Conservation (phyloP, 306 rosid species). For the Rubus parviflorus region DNA sequence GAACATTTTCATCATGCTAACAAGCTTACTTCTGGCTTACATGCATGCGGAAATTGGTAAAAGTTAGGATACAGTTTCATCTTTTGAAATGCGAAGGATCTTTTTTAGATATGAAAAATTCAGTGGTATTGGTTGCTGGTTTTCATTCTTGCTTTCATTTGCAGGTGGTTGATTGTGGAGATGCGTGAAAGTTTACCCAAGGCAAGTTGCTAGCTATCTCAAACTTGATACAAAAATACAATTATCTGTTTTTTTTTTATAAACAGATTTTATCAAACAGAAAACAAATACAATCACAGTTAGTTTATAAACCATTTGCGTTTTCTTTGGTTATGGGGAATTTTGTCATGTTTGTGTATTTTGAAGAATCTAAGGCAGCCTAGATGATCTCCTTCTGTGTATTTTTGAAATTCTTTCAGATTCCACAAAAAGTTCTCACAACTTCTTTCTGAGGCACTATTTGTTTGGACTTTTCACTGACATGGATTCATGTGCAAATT, state of each 20-base stretch:
- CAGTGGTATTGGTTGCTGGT: conserved; percentile 23
- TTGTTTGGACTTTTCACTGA: too few relatives aligned
- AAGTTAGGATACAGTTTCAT: conserved; percentile 18
- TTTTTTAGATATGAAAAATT: neutral
- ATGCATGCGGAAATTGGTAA: conserved; percentile 2
- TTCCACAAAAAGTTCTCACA: neutral
- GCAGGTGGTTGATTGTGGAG: conserved; percentile 96
- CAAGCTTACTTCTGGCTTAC: neutral
- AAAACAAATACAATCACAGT: too few relatives aligned
- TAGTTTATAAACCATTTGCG: neutral
- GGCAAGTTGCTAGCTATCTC: conserved; percentile 42
- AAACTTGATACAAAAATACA: neutral
- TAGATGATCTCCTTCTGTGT: neutral
- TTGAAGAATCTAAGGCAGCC: neutral
- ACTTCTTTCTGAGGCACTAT: neutral
- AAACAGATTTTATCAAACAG: too few relatives aligned
- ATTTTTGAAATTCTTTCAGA: neutral
- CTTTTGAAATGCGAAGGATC: neutral
- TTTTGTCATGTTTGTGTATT: neutral
- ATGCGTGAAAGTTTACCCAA: conserved; percentile 82
- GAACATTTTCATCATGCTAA: conserved; percentile 20
- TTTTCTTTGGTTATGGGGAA: neutral
- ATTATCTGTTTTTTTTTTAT: too few relatives aligned
- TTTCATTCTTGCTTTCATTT: conserved; percentile 25
- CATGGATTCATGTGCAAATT: too few relatives aligned